A percentile compares a stretch with the other conserved stretches of the same genome.
phyloP scores from a whole-genome alignment of 345 rosid genomes.

The Erysimum cheiranthoides region DNA sequence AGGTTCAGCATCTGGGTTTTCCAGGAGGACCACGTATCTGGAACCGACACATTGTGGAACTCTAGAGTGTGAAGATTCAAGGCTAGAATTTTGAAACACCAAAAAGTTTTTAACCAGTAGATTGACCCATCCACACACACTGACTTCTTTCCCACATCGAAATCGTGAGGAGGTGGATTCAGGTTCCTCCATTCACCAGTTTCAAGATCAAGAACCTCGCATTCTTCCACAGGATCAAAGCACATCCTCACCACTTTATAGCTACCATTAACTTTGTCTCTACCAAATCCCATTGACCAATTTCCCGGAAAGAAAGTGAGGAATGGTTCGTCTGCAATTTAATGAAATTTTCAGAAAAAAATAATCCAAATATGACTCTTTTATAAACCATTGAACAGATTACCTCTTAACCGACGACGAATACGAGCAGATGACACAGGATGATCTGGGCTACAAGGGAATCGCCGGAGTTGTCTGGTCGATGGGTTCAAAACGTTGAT shows the following conservation, averaged over 20 bases:
- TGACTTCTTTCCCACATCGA: background rate
- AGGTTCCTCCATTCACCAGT: constrained; percentile 6
- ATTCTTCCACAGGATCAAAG: background rate
- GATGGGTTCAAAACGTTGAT: background rate
- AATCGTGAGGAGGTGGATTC: background rate
- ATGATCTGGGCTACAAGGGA: background rate
- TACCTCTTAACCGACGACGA: background rate
- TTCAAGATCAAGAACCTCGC: background rate
- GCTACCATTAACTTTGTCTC: constrained; percentile 1
- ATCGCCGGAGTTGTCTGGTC: background rate
- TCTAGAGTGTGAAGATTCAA: constrained; percentile 2
- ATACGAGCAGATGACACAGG: too few species aligned
- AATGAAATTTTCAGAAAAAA: too few species aligned
- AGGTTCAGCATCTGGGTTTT: constrained; percentile 2
- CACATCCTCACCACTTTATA: constrained; percentile 23
- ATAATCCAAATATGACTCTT: too few species aligned
- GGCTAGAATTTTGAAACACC: background rate
- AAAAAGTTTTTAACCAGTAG: background rate
- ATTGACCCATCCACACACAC: constrained; percentile 1
- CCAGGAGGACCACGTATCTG: fast-evolving
- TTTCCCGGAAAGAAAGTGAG: background rate
- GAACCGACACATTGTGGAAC: background rate
- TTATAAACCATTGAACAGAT: too few species aligned
- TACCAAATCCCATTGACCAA: constrained; percentile 26
- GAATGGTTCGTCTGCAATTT: too few species aligned